Base-by-base conservation (phyloP, 148 eudicot species). In the Polygonum maritimum region DNA sequence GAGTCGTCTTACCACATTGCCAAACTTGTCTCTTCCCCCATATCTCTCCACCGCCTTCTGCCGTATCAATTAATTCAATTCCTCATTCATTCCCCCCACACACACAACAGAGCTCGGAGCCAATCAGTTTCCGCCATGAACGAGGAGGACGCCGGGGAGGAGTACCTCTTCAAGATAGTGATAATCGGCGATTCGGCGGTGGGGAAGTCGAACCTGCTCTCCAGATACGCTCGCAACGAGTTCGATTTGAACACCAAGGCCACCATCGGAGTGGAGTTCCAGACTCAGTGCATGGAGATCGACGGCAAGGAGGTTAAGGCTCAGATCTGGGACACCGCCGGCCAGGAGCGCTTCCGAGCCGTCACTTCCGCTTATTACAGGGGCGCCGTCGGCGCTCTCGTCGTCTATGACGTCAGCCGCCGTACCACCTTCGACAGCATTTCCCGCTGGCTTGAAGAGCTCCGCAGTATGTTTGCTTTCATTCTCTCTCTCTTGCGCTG, bases 241-340 rank as follows among this genome's bases (percentile, higher is more conserved):
- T 91, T 91, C 75, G 92, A 91, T 38, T 76, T 81, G 19, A 83
- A 91, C 76, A 89, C 92, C 0, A 91, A 91, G 63, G 93, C 97
- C 6, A 91, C 97, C n/a, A 86, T 91, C 63, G 97, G 97, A 4
- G 97, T 91, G 22, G 97, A 91, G 80, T 91, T 91, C 36, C 96
- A 91, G 75, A 91, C 96, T 31, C 93, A 89, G 71, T 87, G 84
- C 44, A 74, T 91, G 52, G 84, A 84, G 39, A 79, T 91, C n/a
- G 87, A 91, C 51, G 97, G 97, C 0, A 91, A 91, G 77, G 93
- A 91, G 65, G 81, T 91, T 0, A 91, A 91, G 52, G 93, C 93
- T n/a, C 97, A 91, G 82, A 88, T 91, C 74, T 91, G 96, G 96
- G 96, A 91, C 74, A 91, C 96, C 74, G 96, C 96, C 60, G 96